Base-by-base conservation (phyloP, 1,139 yeast genomes). In the Fermentozyma sake region DNA sequence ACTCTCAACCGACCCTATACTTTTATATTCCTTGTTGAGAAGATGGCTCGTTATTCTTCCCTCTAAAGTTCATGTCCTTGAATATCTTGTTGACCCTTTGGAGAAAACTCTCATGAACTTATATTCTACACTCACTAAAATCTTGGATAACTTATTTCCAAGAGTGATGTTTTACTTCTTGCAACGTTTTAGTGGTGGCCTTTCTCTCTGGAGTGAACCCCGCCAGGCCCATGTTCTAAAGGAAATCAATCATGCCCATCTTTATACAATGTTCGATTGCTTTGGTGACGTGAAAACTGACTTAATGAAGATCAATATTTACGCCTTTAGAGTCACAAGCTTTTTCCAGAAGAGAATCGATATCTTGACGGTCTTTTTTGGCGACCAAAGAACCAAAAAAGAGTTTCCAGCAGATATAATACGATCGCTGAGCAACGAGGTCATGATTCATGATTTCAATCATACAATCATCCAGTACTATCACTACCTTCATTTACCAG, bases 31-130 rank as follows among this genome's bases (percentile, higher is more conserved):
- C 12, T 23, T 52, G 4, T 37, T 57, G 14, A 39, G 61, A 22
- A 36, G 35, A n/a, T 56, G 60, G 57, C 33, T 52, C 15, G 34
- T 48, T 4, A 52, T 50, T 8, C 23, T 48, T 3, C 61, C 63
- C 0, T 35, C 55, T n/a, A 39, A 34, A 16, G 27, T 48, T 2
- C 42, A 42, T 14, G 14, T 50, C 2, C 18, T 44, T 7, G 38
- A 37, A 3, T 24, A 30, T 13, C 22, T 42, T 8, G 29, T 27
- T 7, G 41, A 46, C 27, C 49, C 53, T 2, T 17, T 46, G 4
- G 50, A 49, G 21, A 38, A 37, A 12, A 29, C 48, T 1, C 22
- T 52, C 3, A 32, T 48, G 31, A 32, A 41, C 18, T 37, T 54
- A 4, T 56, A 38, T 31, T 30, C 35, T 11, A 26, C 51, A 2